Conservation (phyloP, 1,284 basidiomycete genomes). For the Cutaneotrichosporon cavernicola region DNA sequence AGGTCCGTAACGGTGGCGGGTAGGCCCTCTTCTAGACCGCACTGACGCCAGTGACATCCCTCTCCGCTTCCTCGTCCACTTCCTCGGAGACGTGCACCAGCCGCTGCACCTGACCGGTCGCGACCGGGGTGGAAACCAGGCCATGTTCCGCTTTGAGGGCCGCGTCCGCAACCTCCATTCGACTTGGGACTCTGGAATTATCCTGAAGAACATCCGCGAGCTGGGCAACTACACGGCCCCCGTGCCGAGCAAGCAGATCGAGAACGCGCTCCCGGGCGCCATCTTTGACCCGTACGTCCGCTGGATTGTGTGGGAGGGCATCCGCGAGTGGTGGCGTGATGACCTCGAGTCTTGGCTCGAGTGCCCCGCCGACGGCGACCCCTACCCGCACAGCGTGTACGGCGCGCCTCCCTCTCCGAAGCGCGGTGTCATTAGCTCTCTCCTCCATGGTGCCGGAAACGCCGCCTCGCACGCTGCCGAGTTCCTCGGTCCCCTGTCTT, state of each 20-base stretch:
- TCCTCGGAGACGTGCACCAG: constrained; percentile 86
- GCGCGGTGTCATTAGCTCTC: constrained; percentile 4
- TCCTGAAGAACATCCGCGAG: constrained; percentile 74
- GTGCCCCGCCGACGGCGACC: constrained; percentile 60
- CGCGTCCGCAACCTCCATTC: constrained; percentile 68
- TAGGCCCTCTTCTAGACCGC: background rate
- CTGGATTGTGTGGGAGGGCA: constrained; percentile 78
- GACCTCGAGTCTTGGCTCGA: constrained; percentile 63
- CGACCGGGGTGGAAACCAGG: constrained; percentile 76
- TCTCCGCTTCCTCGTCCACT: constrained; percentile 85
- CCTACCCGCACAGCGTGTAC: constrained; percentile 48
- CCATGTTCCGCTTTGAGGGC: constrained; percentile 68
- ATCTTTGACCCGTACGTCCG: constrained; percentile 88
- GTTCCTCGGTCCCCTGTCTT: constrained; percentile 9
- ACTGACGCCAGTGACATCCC: constrained; percentile 57
- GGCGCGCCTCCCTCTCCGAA: constrained; percentile 14
- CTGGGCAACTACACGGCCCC: constrained; percentile 72
- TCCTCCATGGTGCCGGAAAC: constrained; percentile 18
- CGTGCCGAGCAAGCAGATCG: constrained; percentile 64
- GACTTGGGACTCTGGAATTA: constrained; percentile 78
- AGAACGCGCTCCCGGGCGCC: constrained; percentile 69
- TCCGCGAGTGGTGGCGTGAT: constrained; percentile 64
- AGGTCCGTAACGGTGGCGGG: background rate
- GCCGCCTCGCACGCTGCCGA: constrained; percentile 9
- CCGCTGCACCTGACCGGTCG: constrained; percentile 84